A percentile compares a stretch with the other conserved stretches of the same genome.
phyloP scores from a whole-genome alignment of 176 grass and related monocot genomes.

The Elymus sibiricus region DNA sequence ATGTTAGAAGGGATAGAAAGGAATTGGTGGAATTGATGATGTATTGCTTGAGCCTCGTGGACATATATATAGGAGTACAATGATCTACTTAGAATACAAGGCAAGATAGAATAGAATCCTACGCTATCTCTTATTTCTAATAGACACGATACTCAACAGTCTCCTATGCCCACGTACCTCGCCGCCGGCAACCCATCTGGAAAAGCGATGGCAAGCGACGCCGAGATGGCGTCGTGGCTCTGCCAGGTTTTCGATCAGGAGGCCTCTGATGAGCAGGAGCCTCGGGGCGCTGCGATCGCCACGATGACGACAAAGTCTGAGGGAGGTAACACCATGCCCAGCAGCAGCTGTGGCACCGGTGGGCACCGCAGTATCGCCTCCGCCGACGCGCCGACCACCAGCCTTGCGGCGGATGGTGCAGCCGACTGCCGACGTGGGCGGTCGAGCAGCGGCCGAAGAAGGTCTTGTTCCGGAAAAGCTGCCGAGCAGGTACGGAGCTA shows the following conservation, averaged over 20 bases:
- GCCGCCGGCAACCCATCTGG: background rate
- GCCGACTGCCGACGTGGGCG: background rate
- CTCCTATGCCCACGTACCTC: background rate
- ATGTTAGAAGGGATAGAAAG: too few species aligned
- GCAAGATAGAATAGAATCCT: too few species aligned
- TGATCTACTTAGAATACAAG: too few species aligned
- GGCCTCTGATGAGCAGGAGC: background rate
- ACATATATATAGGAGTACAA: too few species aligned
- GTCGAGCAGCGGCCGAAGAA: background rate
- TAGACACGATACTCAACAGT: too few species aligned
- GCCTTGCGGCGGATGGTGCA: background rate
- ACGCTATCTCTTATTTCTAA: too few species aligned
- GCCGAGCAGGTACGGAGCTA: background rate
- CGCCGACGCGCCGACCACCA: background rate
- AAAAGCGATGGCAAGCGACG: background rate
- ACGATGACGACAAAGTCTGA: background rate
- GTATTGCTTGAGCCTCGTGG: too few species aligned
- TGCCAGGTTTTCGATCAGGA: background rate
- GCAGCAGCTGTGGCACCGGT: background rate
- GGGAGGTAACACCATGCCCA: background rate
- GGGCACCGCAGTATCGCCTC: too few species aligned
- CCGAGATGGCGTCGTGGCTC: constrained; percentile 13
- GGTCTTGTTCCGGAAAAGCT: background rate
- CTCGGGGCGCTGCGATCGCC: background rate
- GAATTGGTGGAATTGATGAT: too few species aligned